Percentiles rank a stretch among this genome's conserved stretches.
phyloP scores from a whole-genome alignment of 352 stramenopile genomes.

The Globisporangium rhizosaccharum region DNA sequence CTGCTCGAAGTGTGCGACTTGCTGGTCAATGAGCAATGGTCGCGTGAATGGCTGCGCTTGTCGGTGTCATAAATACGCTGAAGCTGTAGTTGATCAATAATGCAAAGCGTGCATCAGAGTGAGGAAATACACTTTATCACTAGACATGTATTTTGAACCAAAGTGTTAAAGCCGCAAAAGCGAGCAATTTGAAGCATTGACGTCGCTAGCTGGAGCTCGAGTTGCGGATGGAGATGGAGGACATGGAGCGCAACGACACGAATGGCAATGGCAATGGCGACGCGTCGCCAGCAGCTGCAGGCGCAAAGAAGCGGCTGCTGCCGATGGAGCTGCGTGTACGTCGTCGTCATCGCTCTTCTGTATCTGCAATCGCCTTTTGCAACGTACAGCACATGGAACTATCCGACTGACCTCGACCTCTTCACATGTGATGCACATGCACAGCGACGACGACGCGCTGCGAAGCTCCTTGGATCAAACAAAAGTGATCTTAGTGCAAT shows the following conservation, averaged over 20 bases:
- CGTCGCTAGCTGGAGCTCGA: too few relatives aligned
- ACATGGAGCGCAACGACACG: too few relatives aligned
- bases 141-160: too few relatives aligned
- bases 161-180: too few relatives aligned
- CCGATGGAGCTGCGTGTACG: slow-evolving; percentile 68
- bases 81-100: too few relatives aligned
- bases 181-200: too few relatives aligned
- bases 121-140: too few relatives aligned
- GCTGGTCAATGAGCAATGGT: background rate
- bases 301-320: slow-evolving; percentile 54
- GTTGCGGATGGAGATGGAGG: too few relatives aligned
- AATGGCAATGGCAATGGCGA: too few relatives aligned
- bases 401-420: background rate
- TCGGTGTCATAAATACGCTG: too few relatives aligned
- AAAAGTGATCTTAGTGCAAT: background rate
- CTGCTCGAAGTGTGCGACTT: slow-evolving; percentile 1
- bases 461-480: slow-evolving; percentile 32
- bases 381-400: background rate
- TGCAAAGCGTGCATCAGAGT: too few relatives aligned
- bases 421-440: background rate
- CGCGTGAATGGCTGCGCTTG: too few relatives aligned
- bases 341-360: background rate
- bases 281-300: slow-evolving; percentile 7
- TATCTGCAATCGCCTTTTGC: background rate
- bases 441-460: slow-evolving; percentile 56